A percentile compares a stretch with the other conserved stretches of the same genome.
Conservation (phyloP, 1,284 basidiomycete genomes). For the Leccinum insigne region DNA sequence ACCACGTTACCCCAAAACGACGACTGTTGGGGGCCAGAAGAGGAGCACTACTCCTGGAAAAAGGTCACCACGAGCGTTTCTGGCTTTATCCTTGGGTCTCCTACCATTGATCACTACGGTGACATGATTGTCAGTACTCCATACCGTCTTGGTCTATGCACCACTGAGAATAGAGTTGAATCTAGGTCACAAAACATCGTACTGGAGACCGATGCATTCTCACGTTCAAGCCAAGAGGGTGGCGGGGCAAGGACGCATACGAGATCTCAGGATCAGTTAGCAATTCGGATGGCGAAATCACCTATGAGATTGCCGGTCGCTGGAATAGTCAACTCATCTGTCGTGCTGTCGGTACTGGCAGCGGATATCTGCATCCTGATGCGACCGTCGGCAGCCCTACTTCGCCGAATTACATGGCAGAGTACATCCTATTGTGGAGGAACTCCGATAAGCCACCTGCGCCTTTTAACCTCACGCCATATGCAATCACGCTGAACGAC, state of each 20-base stretch:
- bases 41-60: slow-evolving; percentile 92
- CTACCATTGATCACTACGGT: slow-evolving; percentile 97
- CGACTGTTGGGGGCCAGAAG: slow-evolving; percentile 38
- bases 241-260: slow-evolving; percentile 90
- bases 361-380: slow-evolving; percentile 77
- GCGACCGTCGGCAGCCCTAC: slow-evolving; percentile 47
- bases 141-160: background rate
- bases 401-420: slow-evolving; percentile 51
- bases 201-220: slow-evolving; percentile 90
- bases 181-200: slow-evolving; percentile 85
- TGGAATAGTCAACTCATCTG: slow-evolving; percentile 97
- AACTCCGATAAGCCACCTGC: slow-evolving; percentile 85
- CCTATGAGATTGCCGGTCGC: slow-evolving; percentile 92
- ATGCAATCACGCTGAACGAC: slow-evolving; percentile 90
- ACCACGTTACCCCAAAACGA: slow-evolving; percentile 56
- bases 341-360: slow-evolving; percentile 65
- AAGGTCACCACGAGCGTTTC: slow-evolving; percentile 95
- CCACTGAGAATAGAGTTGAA: background rate
- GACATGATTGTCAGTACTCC: slow-evolving; percentile 79
- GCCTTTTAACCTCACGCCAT: slow-evolving; percentile 96
- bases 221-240: slow-evolving; percentile 96
- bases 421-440: slow-evolving; percentile 89
- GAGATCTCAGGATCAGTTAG: slow-evolving; percentile 90
- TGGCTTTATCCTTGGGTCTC: slow-evolving; percentile 92
- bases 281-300: slow-evolving; percentile 64